Evolutionary conservation across 805 yeast genomes (phyloP).

Genomic region (Candida pseudoglaebosa): DNA sequence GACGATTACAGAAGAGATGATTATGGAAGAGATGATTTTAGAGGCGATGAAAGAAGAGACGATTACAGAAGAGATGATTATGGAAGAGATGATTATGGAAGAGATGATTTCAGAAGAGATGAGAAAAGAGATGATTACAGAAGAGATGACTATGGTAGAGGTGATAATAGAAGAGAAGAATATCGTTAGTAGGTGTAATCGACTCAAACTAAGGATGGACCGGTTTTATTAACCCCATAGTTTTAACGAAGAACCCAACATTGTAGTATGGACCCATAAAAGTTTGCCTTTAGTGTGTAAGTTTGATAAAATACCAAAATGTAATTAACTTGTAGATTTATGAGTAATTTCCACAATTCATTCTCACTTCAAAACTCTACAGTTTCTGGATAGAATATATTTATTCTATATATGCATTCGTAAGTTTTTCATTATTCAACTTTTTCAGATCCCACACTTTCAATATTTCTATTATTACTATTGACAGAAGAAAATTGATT

Average conservation of each 20-base stretch:
- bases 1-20: constrained; percentile 5
- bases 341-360: too few species aligned
- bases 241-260: too few species aligned
- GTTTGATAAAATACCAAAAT: too few species aligned
- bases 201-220: constrained; percentile 7
- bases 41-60: constrained; percentile 1
- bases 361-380: too few species aligned
- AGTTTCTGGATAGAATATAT: too few species aligned
- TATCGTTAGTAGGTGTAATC: constrained; percentile 7
- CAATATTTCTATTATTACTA: constrained; percentile 14
- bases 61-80: constrained; percentile 5
- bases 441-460: constrained; percentile 22
- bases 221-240: constrained; percentile 5
- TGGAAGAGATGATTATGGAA: background rate
- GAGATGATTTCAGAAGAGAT: constrained; percentile 1
- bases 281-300: too few species aligned
- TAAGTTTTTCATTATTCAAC: constrained; percentile 15
- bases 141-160: background rate
- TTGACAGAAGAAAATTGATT: constrained; percentile 12
- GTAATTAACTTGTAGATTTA: too few species aligned
- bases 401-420: constrained; percentile 10
- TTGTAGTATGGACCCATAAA: too few species aligned
- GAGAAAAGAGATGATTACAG: constrained; percentile 6
- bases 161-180: constrained; percentile 4
- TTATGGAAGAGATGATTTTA: background rate